A percentile compares a stretch with the other conserved stretches of the same genome.
Evolutionary conservation across 1,284 basidiomycete species (phyloP).

Genomic region (Dichomitus squalens): DNA sequence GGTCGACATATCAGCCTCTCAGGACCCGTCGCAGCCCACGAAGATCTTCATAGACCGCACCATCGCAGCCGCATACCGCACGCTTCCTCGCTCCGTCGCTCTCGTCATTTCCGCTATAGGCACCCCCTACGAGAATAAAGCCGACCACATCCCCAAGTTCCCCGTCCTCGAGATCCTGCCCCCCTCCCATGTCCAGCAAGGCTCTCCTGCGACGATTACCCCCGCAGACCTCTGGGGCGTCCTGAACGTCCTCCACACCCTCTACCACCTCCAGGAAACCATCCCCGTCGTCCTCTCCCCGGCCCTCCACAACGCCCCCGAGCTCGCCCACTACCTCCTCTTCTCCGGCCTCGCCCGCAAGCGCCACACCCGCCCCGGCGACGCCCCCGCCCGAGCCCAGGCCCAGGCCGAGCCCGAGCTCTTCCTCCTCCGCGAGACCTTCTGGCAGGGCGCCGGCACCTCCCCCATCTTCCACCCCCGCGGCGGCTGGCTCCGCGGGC

Average conservation of each 20-base stretch:
- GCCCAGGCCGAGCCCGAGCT: conserved; percentile 28
- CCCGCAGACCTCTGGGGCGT: conserved; percentile 34
- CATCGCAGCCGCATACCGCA: conserved; percentile 20
- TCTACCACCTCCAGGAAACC: conserved; percentile 31
- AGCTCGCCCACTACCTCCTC: conserved; percentile 31
- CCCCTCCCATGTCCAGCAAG: conserved; percentile 5
- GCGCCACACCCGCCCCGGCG: conserved; percentile 25
- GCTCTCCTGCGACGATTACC: conserved; percentile 10
- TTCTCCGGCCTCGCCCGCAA: conserved; percentile 20
- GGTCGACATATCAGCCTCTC: conserved; percentile 12
- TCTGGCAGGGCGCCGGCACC: conserved; percentile 59
- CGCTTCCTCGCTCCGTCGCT: conserved; percentile 21
- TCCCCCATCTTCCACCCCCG: conserved; percentile 36
- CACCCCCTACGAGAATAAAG: conserved; percentile 32
- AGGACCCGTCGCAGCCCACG: conserved; percentile 11
- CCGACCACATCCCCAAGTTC: conserved; percentile 35
- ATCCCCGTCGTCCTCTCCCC: conserved; percentile 35
- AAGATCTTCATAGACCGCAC: conserved; percentile 21
- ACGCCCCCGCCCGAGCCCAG: conserved; percentile 12
- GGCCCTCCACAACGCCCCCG: conserved; percentile 15
- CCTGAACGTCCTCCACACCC: conserved; percentile 34
- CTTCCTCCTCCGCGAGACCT: conserved; percentile 47
- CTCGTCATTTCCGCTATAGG: conserved; percentile 35
- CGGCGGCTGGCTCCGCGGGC: conserved; percentile 44
- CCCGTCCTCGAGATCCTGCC: conserved; percentile 33